Percentiles rank a stretch among this genome's conserved stretches.
These are phyloP conservation scores for Adansonia digitata DNA, from an alignment of 345 rosid genomes.

Conservation along the genomic window DNA sequence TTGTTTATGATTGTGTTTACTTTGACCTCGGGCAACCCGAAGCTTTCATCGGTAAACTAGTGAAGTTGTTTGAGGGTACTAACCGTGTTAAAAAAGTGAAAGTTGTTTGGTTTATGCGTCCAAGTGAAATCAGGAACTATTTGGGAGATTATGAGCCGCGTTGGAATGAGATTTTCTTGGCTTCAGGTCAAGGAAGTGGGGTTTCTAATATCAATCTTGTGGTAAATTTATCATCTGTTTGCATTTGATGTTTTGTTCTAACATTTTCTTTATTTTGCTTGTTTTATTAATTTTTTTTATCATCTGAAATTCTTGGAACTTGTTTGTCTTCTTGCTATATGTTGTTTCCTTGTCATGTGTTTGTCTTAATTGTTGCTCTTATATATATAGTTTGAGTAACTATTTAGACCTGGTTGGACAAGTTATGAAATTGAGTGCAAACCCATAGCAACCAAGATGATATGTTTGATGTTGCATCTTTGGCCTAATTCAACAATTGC, in stretches of 20 bases:
- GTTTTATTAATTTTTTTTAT: neutral
- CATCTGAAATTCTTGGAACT: neutral
- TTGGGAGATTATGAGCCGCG: slow-evolving; percentile 39
- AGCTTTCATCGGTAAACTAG: slow-evolving; percentile 47
- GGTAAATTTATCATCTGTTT: slow-evolving; percentile 32
- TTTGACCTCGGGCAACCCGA: slow-evolving; percentile 23
- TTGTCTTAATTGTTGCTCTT: neutral
- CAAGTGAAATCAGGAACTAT: slow-evolving; percentile 33
- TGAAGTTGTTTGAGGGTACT: slow-evolving; percentile 41
- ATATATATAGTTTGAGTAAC: neutral
- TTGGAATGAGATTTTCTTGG: slow-evolving; percentile 58
- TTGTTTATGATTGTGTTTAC: slow-evolving; percentile 40
- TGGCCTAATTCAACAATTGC: no score
- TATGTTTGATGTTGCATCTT: neutral
- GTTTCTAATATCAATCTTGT: slow-evolving; percentile 31
- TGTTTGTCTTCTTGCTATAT: neutral
- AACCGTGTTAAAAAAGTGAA: slow-evolving; percentile 32
- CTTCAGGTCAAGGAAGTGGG: slow-evolving; percentile 48
- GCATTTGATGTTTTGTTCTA: neutral
- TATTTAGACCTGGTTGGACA: neutral
- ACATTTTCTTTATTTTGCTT: neutral
- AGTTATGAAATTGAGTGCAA: neutral
- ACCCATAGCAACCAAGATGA: neutral
- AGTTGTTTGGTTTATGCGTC: slow-evolving; percentile 59
- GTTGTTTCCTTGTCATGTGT: neutral